Base-by-base conservation (phyloP, 73 alveolate species). In the Durusdinium trenchii region DNA sequence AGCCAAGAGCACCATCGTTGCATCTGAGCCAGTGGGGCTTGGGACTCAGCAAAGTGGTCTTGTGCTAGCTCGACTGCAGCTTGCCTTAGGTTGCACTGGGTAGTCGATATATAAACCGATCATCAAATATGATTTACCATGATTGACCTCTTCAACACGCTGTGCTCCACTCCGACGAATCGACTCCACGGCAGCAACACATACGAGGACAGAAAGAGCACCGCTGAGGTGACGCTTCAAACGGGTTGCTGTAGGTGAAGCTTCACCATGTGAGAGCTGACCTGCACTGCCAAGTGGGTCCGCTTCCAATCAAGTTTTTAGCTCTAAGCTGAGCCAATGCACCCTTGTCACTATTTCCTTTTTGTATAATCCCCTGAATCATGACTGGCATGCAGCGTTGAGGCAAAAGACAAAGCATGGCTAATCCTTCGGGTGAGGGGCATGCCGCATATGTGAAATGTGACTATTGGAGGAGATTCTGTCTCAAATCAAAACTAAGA, bases 41-140 rank as follows among this genome's bases (percentile, higher is more conserved):
- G 32, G 38, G 73, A 67, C 14, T 23, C 92, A 48, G 23, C 92
- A 57, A 82, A 82, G 71, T 82, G 28, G 47, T 82, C 92, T 82
- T 82, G 92, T n/a, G 92, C 92, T 48, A 82, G 92, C 48, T 82
- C 92, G n/a, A 48, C 92, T 16, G 71, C 92, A 18, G 92, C 71
- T 48, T 82, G 69, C 92, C 92, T 82, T 35, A 5, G 73, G 3
- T 2, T 60, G n/a, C 3, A 2, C 69, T 57, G 12, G 69, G 69
- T 57, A 57, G 23, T 42, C 32, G 83, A 42, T 1, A 69, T 23
- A 30, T 32, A 60, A 60, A 60, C 73, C 73, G n/a, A 23, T 60
- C 73, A 32, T 1, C n/a, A 60, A 23, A 60, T 60, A 60, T 60
- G 69, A 12, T 16, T 12, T 57, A 60, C 73, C 45, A 69, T 26